Evolutionary conservation across 352 stramenopile genomes (phyloP), one percentile per base, ranked within the genome.

Genomic region (Sclerospora graminicola): DNA sequence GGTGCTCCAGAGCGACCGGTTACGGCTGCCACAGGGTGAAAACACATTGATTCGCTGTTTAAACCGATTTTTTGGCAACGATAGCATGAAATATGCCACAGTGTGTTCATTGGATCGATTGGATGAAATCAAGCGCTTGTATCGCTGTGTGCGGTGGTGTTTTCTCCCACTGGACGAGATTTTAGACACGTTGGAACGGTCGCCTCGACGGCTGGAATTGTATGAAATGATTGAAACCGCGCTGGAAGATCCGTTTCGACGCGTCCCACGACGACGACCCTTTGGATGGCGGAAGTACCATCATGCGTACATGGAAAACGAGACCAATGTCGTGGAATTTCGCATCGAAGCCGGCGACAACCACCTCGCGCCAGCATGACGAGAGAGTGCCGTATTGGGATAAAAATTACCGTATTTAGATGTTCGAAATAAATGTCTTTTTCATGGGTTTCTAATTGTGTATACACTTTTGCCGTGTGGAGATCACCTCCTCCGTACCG

Each of bases 141-240:
- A 85, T 29, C 45, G 54, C 20, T 88, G 69, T 39, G 66, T 88
- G 41, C 70, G 75, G 8, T 85, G 72, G 75, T 71, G 66, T 36
- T 88, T 71, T 34, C 56, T 74, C 13, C 60, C 78, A 21, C 30
- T 83, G 8, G 60, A 62, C 27, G 67, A 82, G 47, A 83, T 85
- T 38, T 70, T 82, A 36, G 8, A 10, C 9, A 72, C 64, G 20
- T 53, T 88, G 13, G 46, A 62, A 42, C 53, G 41, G 10, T 55
- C 72, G 1, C 63, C 48, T 5, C 68, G 66, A 8, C 49, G 75
- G 44, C 60, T 81, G 8, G 35, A 55, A 21, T 54, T 88, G 2
- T 87, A 84, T 49, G 72, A 84, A 42, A 47, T 84, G 14, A 66
- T 88, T 34, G 48, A 62, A 11, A 51, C 47, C 8, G 60, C 57